These are phyloP conservation scores for Chytriomyces sp. DNA, from an alignment of 192 early-diverging fungal genomes.

Conservation along the genomic window DNA sequence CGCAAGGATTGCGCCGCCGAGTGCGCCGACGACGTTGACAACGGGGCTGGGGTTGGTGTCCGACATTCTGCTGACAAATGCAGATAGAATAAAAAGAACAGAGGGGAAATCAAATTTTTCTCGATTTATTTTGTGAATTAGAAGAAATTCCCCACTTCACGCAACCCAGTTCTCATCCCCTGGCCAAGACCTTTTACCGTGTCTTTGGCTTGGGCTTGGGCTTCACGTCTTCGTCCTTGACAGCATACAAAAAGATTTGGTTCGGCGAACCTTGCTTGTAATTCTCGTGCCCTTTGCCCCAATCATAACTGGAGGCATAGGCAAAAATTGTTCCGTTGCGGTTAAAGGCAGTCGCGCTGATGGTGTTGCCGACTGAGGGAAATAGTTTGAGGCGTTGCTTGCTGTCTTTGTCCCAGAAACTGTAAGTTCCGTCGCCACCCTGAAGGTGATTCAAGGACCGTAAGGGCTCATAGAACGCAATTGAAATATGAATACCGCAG, in stretches of 20 bases:
- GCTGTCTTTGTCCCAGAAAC: constrained; percentile 96
- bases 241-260: constrained; percentile 79
- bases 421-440: constrained; percentile 76
- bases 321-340: constrained; percentile 87
- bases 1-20: not conserved
- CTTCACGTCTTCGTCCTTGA: constrained; percentile 79
- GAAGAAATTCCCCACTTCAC: not conserved
- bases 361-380: constrained; percentile 62
- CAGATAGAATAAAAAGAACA: too few species aligned
- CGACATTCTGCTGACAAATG: too few species aligned
- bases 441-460: not conserved
- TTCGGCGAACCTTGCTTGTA: constrained; percentile 60
- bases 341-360: constrained; percentile 77
- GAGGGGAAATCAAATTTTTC: too few species aligned
- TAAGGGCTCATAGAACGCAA: not conserved
- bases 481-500: constrained; percentile 67
- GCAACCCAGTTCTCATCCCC: not conserved
- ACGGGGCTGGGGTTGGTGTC: too few species aligned
- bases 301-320: constrained; percentile 81
- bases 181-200: not conserved
- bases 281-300: constrained; percentile 71
- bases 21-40: not conserved
- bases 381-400: constrained; percentile 82
- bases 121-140: too few species aligned
- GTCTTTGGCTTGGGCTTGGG: constrained; percentile 67